Evolutionary conservation across 2,329 filamentous ascomycete species (phyloP).

Genomic region (Alternaria viburni): DNA sequence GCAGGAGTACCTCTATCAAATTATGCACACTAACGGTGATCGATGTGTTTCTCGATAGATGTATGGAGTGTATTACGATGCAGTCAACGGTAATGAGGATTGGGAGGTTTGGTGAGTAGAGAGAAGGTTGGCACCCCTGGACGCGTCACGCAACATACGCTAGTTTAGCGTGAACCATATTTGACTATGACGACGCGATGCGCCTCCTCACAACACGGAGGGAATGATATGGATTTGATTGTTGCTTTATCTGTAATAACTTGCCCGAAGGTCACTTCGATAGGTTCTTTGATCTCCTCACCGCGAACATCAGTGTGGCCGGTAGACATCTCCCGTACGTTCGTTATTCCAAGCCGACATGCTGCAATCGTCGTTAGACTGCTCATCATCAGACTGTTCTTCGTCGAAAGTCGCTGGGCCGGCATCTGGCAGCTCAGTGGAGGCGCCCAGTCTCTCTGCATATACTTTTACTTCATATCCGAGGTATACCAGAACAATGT

Average conservation of each 20-base stretch:
- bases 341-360: background rate
- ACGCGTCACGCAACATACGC: background rate
- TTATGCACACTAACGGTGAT: background rate
- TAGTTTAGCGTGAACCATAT: background rate
- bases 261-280: background rate
- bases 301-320: background rate
- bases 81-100: background rate
- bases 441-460: background rate
- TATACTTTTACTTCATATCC: background rate
- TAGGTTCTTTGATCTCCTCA: rapidly evolving
- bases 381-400: too few species aligned
- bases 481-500: background rate
- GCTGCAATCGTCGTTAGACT: background rate
- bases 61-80: background rate
- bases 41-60: background rate
- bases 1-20: background rate
- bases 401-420: background rate
- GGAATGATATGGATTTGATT: background rate
- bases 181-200: background rate
- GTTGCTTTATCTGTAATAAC: background rate
- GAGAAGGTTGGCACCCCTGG: background rate
- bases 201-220: background rate
- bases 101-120: background rate
- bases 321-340: background rate
- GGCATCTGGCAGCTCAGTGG: background rate